Base-by-base conservation (phyloP, 2,329 filamentous ascomycete species). In the Cercospora sojina region DNA sequence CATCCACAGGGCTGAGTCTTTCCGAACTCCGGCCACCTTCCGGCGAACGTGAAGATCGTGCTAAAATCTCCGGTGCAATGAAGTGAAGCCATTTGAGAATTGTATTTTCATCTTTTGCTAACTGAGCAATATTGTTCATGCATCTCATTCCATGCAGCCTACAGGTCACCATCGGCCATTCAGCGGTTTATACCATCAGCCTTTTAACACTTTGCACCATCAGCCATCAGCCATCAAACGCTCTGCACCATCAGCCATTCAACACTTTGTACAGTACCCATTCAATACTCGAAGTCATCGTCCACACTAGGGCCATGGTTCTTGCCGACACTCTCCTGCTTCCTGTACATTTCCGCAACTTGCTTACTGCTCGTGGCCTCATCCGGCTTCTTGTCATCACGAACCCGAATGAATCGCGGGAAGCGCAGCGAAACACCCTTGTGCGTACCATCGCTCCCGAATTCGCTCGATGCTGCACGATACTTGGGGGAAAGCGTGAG, bases 301-400 rank as follows among this genome's bases (percentile, higher is more conserved):
- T 99, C 95, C 64, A 93, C 93, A 57, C 89, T 85, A 3, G 92
- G 91, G 0, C 90, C 91, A 82, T 96, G 96, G 65, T 83, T 92
- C 84, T 95, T 96, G 12, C 87, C 82, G 59, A 97, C 92, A 72
- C 90, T 91, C 83, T 98, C 94, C 82, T 99, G 95, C 81, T 91
- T 93, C 71, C 89, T 85, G 81, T 98, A 99, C 94, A 99, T 97
- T 79, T 98, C 95, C 0, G 93, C 93, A 59, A 99, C 91, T 80
- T 95, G 91, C 59, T 89, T 84, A 69, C 89, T 92, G 35, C 85
- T 90, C 43, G 93, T 97, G 13, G 95, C 95, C 81, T 94, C 86
- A 69, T 97, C 93, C 0, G 92, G 88, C 81, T 96, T 97, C 86
- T 99, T 99, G 77, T 99, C 95, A 67, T 98, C 94, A 67, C 95